These are phyloP conservation scores for Wallacemonas rigidus DNA, from an alignment of 208 protist genomes.

Conservation along the genomic window DNA sequence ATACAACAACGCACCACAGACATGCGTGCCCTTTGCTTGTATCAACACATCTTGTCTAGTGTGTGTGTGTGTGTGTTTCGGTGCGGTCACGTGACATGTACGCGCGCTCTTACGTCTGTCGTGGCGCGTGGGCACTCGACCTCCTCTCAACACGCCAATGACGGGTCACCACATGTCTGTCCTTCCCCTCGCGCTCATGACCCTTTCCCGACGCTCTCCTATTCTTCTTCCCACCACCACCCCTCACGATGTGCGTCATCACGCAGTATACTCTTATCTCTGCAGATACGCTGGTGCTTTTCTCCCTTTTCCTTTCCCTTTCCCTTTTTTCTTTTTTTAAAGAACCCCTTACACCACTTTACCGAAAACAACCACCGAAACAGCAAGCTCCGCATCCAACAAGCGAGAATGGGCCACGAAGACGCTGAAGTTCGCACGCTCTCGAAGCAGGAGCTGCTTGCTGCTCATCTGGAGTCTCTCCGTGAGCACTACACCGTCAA, in stretches of 20 bases:
- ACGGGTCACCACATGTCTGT: no score
- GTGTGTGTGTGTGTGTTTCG: no score
- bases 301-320: background rate
- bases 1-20: no score
- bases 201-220: background rate
- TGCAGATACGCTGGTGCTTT: background rate
- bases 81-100: no score
- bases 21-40: no score
- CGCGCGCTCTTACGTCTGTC: no score
- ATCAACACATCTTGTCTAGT: no score
- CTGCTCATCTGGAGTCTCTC: slow-evolving; percentile 74
- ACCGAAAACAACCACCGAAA: slow-evolving; percentile 11
- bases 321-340: slow-evolving; percentile 14
- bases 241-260: no score
- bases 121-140: no score
- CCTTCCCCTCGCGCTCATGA: no score
- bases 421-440: slow-evolving; percentile 59
- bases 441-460: slow-evolving; percentile 88
- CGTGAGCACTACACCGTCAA: slow-evolving; percentile 77
- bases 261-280: no score
- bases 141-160: no score
- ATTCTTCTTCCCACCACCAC: background rate
- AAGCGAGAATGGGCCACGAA: slow-evolving; percentile 40
- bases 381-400: slow-evolving; percentile 11
- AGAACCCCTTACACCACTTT: background rate